Conservation (phyloP, 768 basidiomycete genomes). For the Pulveroboletus ravenelii region DNA sequence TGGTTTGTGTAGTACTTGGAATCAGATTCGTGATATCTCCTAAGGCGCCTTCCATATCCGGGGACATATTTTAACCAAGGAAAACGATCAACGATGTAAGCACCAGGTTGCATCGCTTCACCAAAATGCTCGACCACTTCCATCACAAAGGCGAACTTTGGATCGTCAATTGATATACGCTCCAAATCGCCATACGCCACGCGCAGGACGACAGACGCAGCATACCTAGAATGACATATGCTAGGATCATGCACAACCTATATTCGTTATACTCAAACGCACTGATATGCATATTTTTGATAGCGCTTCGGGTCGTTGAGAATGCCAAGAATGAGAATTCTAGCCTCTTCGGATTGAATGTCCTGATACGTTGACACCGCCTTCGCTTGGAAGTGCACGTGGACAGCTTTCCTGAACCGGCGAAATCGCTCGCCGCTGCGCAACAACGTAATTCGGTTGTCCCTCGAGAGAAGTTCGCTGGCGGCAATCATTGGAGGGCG, state of each 20-base stretch:
- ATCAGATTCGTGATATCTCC: conserved; percentile 47
- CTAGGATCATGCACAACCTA: background rate
- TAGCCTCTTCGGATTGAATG: conserved; percentile 36
- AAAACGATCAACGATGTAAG: conserved; percentile 33
- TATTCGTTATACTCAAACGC: conserved; percentile 26
- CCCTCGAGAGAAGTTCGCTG: conserved; percentile 49
- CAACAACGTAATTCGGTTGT: conserved; percentile 48
- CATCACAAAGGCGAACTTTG: conserved; percentile 17
- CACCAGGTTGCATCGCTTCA: conserved; percentile 28
- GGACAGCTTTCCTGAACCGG: conserved; percentile 50
- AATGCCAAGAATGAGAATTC: conserved; percentile 23
- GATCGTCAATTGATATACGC: conserved; percentile 18
- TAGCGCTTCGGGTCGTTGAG: conserved; percentile 28
- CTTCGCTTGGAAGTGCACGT: conserved; percentile 50
- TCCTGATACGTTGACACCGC: conserved; percentile 41
- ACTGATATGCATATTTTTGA: conserved; percentile 46
- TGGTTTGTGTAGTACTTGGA: conserved; percentile 47
- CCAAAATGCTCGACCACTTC: conserved; percentile 25
- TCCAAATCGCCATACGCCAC: conserved; percentile 23
- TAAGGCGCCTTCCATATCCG: conserved; percentile 52
- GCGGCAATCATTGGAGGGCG: conserved; percentile 50
- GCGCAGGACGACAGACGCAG: conserved; percentile 23
- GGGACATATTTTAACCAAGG: conserved; percentile 45
- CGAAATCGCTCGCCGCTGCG: conserved; percentile 50
- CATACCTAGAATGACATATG: conserved; percentile 17